A percentile compares a stretch with the other conserved stretches of the same genome.
These are phyloP conservation scores for Martiniozyma asiatica DNA, from an alignment of 1,139 yeast species.

Conservation along the genomic window DNA sequence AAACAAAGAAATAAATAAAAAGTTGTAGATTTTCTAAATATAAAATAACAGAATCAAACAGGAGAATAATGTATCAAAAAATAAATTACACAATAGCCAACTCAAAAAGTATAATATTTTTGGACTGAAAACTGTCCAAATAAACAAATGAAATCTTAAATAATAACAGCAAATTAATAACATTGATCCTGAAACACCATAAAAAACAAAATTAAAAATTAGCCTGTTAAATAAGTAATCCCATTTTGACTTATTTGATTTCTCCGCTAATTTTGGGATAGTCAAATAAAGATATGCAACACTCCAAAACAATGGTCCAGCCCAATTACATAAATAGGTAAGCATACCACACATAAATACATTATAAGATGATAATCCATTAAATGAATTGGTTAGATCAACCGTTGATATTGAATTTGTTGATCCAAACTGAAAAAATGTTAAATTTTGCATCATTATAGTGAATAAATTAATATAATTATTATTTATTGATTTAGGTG, in stretches of 20 bases:
- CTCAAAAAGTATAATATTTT: constrained; percentile 69
- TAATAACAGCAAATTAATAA: constrained; percentile 61
- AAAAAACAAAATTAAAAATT: constrained; percentile 35
- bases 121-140: constrained; percentile 97
- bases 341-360: constrained; percentile 64
- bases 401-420: constrained; percentile 88
- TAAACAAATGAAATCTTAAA: constrained; percentile 74
- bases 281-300: constrained; percentile 25
- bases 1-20: no score
- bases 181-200: constrained; percentile 44
- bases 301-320: constrained; percentile 80
- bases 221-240: constrained; percentile 28
- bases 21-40: no score
- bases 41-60: constrained; percentile 13
- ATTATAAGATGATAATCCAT: constrained; percentile 65
- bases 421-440: constrained; percentile 82
- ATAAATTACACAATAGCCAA: constrained; percentile 51
- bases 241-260: constrained; percentile 18
- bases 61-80: constrained; percentile 27
- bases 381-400: constrained; percentile 83
- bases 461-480: constrained; percentile 16
- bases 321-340: constrained; percentile 73
- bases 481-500: constrained; percentile 6
- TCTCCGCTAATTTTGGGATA: constrained; percentile 1
- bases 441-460: constrained; percentile 49